Evolutionary conservation across 495 filamentous ascomycete genomes (phyloP).

Genomic region (Filosporella fistucella): DNA sequence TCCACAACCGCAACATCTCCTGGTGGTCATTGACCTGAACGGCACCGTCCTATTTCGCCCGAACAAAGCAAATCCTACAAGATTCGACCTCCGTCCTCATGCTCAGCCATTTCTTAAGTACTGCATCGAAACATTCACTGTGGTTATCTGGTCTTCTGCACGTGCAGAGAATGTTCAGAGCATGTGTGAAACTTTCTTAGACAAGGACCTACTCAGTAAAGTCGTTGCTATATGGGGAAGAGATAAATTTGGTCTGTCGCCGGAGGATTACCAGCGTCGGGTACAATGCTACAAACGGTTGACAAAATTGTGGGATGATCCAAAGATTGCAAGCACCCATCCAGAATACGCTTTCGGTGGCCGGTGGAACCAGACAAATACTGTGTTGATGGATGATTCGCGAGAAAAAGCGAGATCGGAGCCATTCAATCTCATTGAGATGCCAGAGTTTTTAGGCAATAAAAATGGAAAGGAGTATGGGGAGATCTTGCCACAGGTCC

Average conservation of each 20-base stretch:
- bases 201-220: slow-evolving; percentile 28
- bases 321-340: slow-evolving; percentile 44
- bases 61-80: slow-evolving; percentile 36
- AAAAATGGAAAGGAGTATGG: slow-evolving; percentile 27
- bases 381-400: slow-evolving; percentile 84
- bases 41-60: slow-evolving; percentile 80
- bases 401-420: slow-evolving; percentile 72
- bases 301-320: slow-evolving; percentile 60
- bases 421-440: slow-evolving; percentile 74
- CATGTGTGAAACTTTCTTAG: slow-evolving; percentile 55
- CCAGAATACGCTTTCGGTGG: slow-evolving; percentile 31
- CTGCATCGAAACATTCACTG: slow-evolving; percentile 59
- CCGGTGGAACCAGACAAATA: slow-evolving; percentile 78
- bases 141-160: slow-evolving; percentile 92
- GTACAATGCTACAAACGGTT: slow-evolving; percentile 88
- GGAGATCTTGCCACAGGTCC: slow-evolving; percentile 38
- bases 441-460: slow-evolving; percentile 69
- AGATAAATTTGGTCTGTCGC: slow-evolving; percentile 65
- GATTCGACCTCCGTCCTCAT: slow-evolving; percentile 57
- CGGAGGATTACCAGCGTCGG: slow-evolving; percentile 58
- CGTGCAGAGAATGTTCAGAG: slow-evolving; percentile 58
- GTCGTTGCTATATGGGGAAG: slow-evolving; percentile 77
- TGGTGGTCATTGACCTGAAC: slow-evolving; percentile 89
- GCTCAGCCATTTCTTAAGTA: slow-evolving; percentile 62
- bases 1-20: slow-evolving; percentile 39